Evolutionary conservation across 2,329 filamentous ascomycete genomes (phyloP), one percentile per base, ranked within the genome.

Genomic region (Trichoderma guizhouense): DNA sequence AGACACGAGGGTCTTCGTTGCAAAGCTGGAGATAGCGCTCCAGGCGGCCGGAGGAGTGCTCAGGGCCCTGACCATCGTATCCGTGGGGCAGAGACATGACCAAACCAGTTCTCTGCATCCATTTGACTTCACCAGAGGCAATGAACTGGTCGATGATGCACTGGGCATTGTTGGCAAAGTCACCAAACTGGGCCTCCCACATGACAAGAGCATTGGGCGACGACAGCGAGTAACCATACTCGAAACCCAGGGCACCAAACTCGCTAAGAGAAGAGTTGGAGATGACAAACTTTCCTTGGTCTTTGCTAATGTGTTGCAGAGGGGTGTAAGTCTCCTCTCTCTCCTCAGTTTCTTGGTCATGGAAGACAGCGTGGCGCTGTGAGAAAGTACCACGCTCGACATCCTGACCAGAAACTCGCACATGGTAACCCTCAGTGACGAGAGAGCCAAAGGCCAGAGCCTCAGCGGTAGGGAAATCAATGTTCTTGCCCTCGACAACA

Each of bases 311-410:
- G 82, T 98, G 85, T 85, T 97, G 93, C 71, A 99, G 87, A 72
- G 96, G 95, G 14, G 94, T 98, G 85, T 97, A 97, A 7, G 95
- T 97, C 76, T 89, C 88, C 85, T 99, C 96, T 68, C 86, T 97
- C 83, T 89, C 88, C 85, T 99, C 96, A 68, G 86, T 97, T 83
- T 97, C 94, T 85, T 99, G 96, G 85, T 99, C 96, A 83, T 99
- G 96, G 82, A 99, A 92, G 73, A 99, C 95, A 73, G 95, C 91
- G 83, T 99, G 96, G 78, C 96, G 93, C 86, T 99, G 96, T 60
- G 96, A 98, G 87, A 99, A 99, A 73, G 96, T 99, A 85, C 96
- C 96, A 89, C 96, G 94, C 88, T 99, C 96, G 74, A 99, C 96
- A 86, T 99, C 96, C 86, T 99, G 96, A 77, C 96, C 96, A 73